Base-by-base conservation (phyloP, 2,329 filamentous ascomycete genomes). In the Cercospora zeina region DNA sequence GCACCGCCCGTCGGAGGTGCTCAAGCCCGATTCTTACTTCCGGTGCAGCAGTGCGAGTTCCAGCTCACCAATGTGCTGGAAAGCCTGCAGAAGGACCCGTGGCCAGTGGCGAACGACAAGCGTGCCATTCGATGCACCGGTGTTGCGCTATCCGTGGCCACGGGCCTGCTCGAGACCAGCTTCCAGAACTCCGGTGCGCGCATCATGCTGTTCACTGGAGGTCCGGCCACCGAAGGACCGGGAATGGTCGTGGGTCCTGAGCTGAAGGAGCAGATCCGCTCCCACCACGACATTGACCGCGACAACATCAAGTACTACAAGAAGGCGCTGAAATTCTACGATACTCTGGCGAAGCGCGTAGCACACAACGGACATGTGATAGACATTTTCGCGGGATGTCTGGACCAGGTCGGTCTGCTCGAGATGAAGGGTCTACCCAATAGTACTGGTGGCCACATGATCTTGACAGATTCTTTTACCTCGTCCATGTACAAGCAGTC, bases 261-360 rank as follows among this genome's bases (percentile, higher is more conserved):
- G 78, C 81, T 99, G 68, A 89, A 93, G 76, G 95, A 99, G 76
- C 92, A 96, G 9, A 97, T 99, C 68, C 89, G 95, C 73, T 97
- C 93, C 45, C 95, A 99, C 79, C 95, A 99, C 78, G 95, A 99
- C 73, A 99, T 99, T 77, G 95, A 99, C 75, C 87, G 93, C 62
- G 95, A 99, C 77, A 97, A 97, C 76, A 96, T 96, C 80, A 99
- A 99, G 78, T 97, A 97, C 79, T 97, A 96, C 81, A 99, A 99
- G 83, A 99, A 99, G 80, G 95, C 95, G 21, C 79, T 97, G 55
- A 99, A 97, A 87, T 97, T 97, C 77, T 99, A 97, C 76, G 95
- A 99, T 66, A 89, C 86, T 67, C 84, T 99, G 47, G 93, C 95
- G 4, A 97, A 97, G 79, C 87, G 95, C 63, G 91, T 92, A 19